Base-by-base conservation (phyloP, 805 yeast genomes). In the Lachancea meyersii region DNA sequence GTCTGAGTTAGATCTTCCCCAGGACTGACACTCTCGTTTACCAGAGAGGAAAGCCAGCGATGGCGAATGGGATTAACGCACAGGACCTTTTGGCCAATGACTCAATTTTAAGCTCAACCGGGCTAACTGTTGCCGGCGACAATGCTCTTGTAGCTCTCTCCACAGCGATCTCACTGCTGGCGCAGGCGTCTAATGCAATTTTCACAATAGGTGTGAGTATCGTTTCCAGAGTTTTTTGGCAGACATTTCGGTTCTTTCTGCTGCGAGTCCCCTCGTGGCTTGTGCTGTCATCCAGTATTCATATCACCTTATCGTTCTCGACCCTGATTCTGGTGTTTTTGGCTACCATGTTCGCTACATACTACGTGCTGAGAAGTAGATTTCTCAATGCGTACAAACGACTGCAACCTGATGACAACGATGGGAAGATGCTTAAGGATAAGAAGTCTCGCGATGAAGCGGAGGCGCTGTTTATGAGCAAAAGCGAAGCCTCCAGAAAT, bases 351-450 rank as follows among this genome's bases (percentile, higher is more conserved):
- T 33, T 35, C 18, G 32, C 35, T 18, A 42, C 45, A n/a, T 42
- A 42, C 20, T 37, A 28, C 22, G 22, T 42, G 17, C 33, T 42
- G 3, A 22, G 41, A 5, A 36, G 26, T n/a, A 35, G 41, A 16
- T 36, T 42, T 17, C 35, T 42, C 31, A 30, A 36, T 26, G 45
- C 45, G 3, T 42, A 42, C 35, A 27, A 22, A 27, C 41, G 35
- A 2, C 31, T 42, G 21, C 41, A 42, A 21, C 45, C 45, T 14
- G 45, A 38, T 31, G 41, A 42, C 27, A 36, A 26, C 23, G 41
- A 37, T 16, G 45, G 37, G 18, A 32, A n/a, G 32, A 9, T 35
- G 24, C 31, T 35, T 14, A 41, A 41, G 18, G 31, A 35, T 36
- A 35, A 35, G 23, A 41, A 41, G 19, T 10, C 30, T 18, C 40